Percentiles rank a stretch among this genome's conserved stretches.
Evolutionary conservation across 176 grass and related monocot genomes (phyloP).

Genomic region (Chloris gayana): DNA sequence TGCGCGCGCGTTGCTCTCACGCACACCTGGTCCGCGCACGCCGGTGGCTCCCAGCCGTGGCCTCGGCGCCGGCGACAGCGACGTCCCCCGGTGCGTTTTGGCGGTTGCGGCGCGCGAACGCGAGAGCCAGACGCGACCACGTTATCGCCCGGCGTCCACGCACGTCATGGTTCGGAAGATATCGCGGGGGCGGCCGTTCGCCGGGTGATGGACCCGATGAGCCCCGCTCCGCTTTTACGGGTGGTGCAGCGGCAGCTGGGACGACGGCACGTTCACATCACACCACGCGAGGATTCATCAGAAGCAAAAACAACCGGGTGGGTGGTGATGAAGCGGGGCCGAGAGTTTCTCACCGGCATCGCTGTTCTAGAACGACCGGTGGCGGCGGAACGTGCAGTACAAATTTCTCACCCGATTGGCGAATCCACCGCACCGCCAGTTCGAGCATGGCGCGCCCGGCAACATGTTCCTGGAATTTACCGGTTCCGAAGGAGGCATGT

Average conservation of each 20-base stretch:
- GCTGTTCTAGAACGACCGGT: background rate
- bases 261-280: background rate
- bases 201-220: background rate
- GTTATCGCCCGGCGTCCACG: constrained; percentile 5
- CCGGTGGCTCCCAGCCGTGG: background rate
- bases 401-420: no score
- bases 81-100: background rate
- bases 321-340: background rate
- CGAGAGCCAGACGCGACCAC: background rate
- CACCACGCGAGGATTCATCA: no score
- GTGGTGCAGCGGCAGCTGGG: no score
- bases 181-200: background rate
- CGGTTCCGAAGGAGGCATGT: background rate
- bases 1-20: background rate
- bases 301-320: background rate
- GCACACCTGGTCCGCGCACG: background rate
- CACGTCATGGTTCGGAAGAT: background rate
- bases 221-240: background rate
- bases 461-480: background rate
- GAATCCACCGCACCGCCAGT: no score
- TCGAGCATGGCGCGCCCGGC: background rate
- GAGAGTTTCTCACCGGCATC: background rate
- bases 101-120: background rate
- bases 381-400: no score
- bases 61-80: constrained; percentile 10